A percentile compares a stretch with the other conserved stretches of the same genome.
Conservation (phyloP, 2,329 filamentous ascomycete species). For the Fusarium siculi region DNA sequence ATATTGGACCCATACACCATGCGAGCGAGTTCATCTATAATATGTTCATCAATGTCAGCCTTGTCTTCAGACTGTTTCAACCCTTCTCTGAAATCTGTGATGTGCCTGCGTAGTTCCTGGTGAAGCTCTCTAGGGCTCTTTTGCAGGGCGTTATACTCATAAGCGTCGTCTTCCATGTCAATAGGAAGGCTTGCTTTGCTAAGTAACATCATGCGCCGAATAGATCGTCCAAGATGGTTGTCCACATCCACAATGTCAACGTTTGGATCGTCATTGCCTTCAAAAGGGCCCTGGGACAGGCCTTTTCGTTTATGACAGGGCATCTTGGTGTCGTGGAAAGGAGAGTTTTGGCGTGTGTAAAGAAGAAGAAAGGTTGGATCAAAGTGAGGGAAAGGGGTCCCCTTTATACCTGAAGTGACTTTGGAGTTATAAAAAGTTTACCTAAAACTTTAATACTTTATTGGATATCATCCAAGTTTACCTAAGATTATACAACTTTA, state of each 20-base stretch:
- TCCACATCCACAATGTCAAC: no score
- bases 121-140: background rate
- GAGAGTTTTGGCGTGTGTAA: background rate
- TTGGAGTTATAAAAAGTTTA: background rate
- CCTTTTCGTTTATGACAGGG: background rate
- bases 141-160: background rate
- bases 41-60: background rate
- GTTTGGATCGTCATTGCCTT: background rate
- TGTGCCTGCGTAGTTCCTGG: background rate
- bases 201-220: background rate
- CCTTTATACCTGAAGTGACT: background rate
- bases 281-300: background rate
- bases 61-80: background rate
- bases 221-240: background rate
- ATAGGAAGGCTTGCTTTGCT: background rate
- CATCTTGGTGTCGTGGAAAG: background rate
- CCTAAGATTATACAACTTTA: background rate
- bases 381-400: fast-evolving
- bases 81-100: background rate
- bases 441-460: background rate
- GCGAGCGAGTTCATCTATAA: background rate
- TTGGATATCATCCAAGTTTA: fast-evolving
- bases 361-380: background rate
- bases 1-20: conserved; percentile 23
- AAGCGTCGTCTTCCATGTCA: background rate